Evolutionary conservation across 768 basidiomycete species (phyloP).

Genomic region (Rhodotorula diobovata): DNA sequence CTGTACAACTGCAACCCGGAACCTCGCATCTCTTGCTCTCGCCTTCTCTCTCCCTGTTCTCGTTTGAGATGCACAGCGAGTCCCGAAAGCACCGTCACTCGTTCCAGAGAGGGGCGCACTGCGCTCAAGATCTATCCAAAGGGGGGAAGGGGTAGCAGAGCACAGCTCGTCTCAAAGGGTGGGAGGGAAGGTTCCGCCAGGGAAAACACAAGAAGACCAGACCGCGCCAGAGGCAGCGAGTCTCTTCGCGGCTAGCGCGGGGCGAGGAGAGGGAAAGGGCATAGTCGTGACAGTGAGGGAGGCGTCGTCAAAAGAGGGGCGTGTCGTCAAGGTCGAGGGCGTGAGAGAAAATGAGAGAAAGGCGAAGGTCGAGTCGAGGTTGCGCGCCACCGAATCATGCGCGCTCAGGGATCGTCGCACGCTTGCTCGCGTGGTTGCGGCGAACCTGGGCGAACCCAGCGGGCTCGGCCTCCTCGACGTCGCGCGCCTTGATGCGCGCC

Average conservation of each 20-base stretch:
- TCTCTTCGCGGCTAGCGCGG: constrained; percentile 38
- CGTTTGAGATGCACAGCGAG: neutral
- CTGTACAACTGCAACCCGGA: too few relatives aligned
- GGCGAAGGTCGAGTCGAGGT: too few relatives aligned
- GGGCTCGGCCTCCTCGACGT: neutral
- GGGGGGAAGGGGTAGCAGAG: neutral
- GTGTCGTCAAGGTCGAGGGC: neutral
- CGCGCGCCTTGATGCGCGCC: constrained; percentile 1
- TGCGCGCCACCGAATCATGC: neutral
- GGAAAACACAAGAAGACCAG: neutral
- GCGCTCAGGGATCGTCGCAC: neutral
- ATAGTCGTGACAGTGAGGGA: neutral
- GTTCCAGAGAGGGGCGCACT: too few relatives aligned
- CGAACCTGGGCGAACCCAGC: constrained; percentile 13
- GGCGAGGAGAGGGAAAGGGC: neutral
- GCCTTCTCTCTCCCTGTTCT: neutral
- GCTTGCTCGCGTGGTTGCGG: constrained; percentile 19
- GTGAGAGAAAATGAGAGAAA: neutral
- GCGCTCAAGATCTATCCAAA: neutral
- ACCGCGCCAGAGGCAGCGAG: constrained; percentile 31
- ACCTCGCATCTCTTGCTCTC: neutral
- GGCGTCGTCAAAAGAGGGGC: neutral
- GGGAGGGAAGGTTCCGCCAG: neutral
- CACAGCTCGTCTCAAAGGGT: constrained; percentile 5
- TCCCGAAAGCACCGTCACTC: neutral